Base-by-base conservation (phyloP, 768 basidiomycete species). In the Mycena latifolia region DNA sequence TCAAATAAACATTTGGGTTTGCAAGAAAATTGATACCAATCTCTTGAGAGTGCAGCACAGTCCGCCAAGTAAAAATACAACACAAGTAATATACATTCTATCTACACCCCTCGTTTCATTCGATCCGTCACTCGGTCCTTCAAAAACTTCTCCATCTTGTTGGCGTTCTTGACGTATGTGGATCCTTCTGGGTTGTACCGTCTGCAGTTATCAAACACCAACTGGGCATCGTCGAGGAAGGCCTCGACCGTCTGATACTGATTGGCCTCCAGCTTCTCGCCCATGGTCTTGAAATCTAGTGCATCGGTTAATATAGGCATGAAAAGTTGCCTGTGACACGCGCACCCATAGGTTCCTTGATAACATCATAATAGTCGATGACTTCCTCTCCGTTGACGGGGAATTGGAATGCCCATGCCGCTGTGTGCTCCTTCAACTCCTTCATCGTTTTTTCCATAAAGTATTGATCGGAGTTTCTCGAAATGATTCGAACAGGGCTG, bases 341-440 rank as follows among this genome's bases (percentile, higher is more conserved):
- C 89, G 63, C 70, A 95, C 95, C 96, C 96, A 99, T 99, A 3
- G 98, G 98, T 62, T 89, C 80, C 71, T 89, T 90, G 74, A 99
- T 90, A 52, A 96, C 88, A 24, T 94, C 91, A 77, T 94, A 92
- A 72, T 99, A 99, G 74, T 98, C 96, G 8, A 84, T 77, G 8
- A 96, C 96, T 65, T 95, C 92, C 8, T 88, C 87, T 3, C 77
- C 81, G 69, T 91, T 89, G 47, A 99, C 96, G 4, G 98, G 95
- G 56, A 84, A 76, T 31, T 83, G 79, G 79, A 99, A 99, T 8
- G 98, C 88, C 96, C 98, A 99, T 1, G 93, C 88, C 43, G 87
- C 85, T 11, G 91, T 85, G 73, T 96, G 92, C 29, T 82, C 86
- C 75, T 92, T 89, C 59, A 99, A 78, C 55, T 95, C 93, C 39